These are phyloP conservation scores for Leccinum broughii DNA, from an alignment of 768 basidiomycete genomes.

Conservation along the genomic window DNA sequence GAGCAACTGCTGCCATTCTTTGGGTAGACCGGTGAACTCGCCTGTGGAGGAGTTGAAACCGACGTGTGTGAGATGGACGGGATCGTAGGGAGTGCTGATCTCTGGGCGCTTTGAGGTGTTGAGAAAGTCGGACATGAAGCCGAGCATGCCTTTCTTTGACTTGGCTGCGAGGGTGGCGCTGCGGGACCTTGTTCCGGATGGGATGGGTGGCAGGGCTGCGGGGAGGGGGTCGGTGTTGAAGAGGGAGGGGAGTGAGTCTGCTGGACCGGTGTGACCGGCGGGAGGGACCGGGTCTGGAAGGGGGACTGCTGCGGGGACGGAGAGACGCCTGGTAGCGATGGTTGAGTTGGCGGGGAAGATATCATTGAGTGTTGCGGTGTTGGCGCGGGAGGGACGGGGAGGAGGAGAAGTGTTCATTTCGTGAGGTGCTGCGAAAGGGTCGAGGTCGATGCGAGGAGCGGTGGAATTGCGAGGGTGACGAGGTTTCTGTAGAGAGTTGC, in stretches of 20 bases:
- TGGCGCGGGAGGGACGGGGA: slow-evolving; percentile 79
- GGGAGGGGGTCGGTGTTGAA: slow-evolving; percentile 15
- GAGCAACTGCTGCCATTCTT: slow-evolving; percentile 98
- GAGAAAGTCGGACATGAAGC: slow-evolving; percentile 73
- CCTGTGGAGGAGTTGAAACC: slow-evolving; percentile 99
- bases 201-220: slow-evolving; percentile 5
- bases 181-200: slow-evolving; percentile 38
- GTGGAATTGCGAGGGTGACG: slow-evolving; percentile 50
- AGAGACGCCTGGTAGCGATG: slow-evolving; percentile 51
- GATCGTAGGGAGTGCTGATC: slow-evolving; percentile 98
- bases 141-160: slow-evolving; percentile 62
- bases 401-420: slow-evolving; percentile 51
- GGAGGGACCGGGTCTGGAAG: slow-evolving; percentile 21
- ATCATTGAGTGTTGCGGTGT: slow-evolving; percentile 80
- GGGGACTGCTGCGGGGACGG: slow-evolving; percentile 41
- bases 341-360: slow-evolving; percentile 51
- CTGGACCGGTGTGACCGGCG: slow-evolving; percentile 23
- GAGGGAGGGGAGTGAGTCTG: slow-evolving; percentile 25
- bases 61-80: slow-evolving; percentile 98
- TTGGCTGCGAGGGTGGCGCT: slow-evolving; percentile 44
- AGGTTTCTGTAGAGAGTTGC: slow-evolving; percentile 66
- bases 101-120: slow-evolving; percentile 76
- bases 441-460: slow-evolving; percentile 43
- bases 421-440: slow-evolving; percentile 53
- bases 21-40: slow-evolving; percentile 96